Percentiles rank a stretch among this genome's conserved stretches.
These are phyloP conservation scores for Cardamine occulta DNA, from an alignment of 345 rosid species.

Conservation along the genomic window DNA sequence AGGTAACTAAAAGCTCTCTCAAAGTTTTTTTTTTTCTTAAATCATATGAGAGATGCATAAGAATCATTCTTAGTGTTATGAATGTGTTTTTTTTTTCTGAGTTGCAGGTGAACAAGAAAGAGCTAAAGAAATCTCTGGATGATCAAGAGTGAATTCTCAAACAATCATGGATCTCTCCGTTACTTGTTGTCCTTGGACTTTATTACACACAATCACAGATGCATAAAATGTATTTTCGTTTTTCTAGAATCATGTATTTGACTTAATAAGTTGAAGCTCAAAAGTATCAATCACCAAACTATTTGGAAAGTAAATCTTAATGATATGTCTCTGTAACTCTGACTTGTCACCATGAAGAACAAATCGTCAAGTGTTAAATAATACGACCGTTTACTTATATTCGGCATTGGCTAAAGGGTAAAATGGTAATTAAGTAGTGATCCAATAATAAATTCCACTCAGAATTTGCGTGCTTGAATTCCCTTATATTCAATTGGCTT, in stretches of 20 bases:
- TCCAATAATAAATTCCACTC: neutral
- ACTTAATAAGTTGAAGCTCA: neutral
- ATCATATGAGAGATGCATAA: conserved; percentile 2
- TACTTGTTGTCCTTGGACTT: conserved; percentile 21
- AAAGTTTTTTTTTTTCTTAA: neutral
- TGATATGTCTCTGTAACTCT: neutral
- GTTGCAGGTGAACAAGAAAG: conserved; percentile 91
- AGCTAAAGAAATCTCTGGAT: conserved; percentile 70
- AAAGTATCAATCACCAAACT: conserved; percentile 6
- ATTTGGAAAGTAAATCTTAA: conserved; percentile 21
- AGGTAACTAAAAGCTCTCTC: conserved; percentile 52
- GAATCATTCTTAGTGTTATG: conserved; percentile 7
- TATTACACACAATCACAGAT: neutral
- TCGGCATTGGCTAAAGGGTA: neutral
- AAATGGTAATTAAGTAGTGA: neutral
- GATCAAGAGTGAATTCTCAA: conserved; percentile 39
- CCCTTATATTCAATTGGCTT: neutral
- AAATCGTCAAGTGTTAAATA: too few relatives aligned
- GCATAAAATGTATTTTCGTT: neutral
- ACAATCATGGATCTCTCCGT: conserved; percentile 17
- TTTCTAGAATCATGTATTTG: neutral
- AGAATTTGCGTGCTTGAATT: neutral
- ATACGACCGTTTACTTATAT: neutral
- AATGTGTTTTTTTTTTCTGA: neutral
- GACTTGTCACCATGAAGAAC: neutral